Evolutionary conservation across 75 land plant species (phyloP), one percentile per base, ranked within the genome.

Genomic region (Pinus tabuliformis): DNA sequence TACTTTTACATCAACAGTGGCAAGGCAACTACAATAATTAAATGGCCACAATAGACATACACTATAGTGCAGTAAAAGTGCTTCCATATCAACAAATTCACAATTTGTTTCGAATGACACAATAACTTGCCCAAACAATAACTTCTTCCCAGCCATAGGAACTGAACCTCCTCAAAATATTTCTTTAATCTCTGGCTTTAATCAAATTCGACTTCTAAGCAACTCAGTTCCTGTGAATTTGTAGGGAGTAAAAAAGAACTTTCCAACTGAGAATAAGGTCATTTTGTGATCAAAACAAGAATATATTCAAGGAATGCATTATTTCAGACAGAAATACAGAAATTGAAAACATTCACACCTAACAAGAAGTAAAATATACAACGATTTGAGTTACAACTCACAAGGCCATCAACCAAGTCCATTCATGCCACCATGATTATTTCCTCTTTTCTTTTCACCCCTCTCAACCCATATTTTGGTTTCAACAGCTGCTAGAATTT

Each of bases 391-490:
- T 56, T 56, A 56, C 30, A 73, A 54, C 58, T 73, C 74, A 45
- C 22, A 56, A 8, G 7, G 28, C 74, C 36, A 24, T 49, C 74
- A 73, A 49, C 74, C 9, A 73, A 73, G 58, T 14, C 13, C 58
- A 20, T 60, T 60, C 62, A 21, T 60, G 62, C 52, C 61, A 65
- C 62, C 85, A 77, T 21, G 82, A 58, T 57, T 77, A 75, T 75
- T 78, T 78, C 79, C 85, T 79, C 63, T 24, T 82, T 60, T 87
- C 76, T 76, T 84, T 75, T 82, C 83, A 76, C 92, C 75, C 84
- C 83, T 86, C 76, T 92, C 91, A 11, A 91, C 93, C 97, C 95
- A 94, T 74, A 79, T 73, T 70, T 85, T 89, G 15, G 95, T 95
- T 74, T 95, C 98, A 24, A 91, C 93, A 74, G 89, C 90, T 9